Evolutionary conservation across 2,329 filamentous ascomycete species (phyloP).

Genomic region (Acrocalymma vagum): DNA sequence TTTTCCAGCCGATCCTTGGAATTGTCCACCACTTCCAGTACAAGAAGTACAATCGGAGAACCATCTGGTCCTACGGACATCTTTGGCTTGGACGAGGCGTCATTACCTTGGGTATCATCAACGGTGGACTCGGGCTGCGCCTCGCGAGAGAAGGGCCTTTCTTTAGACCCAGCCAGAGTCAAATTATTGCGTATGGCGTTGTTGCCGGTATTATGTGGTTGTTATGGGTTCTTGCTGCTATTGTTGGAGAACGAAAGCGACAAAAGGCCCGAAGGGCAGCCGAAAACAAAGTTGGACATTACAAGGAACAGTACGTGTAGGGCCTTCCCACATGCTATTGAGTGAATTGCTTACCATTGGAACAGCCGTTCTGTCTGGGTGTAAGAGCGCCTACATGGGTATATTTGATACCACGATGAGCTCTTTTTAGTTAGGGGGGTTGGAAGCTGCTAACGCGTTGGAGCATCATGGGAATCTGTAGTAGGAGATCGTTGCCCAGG

Average conservation of each 20-base stretch:
- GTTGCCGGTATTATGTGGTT: slow-evolving; percentile 46
- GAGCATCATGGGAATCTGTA: too few species aligned
- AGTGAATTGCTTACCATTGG: too few species aligned
- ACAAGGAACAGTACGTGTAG: too few species aligned
- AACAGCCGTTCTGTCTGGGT: too few species aligned
- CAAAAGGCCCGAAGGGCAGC: slow-evolving; percentile 16
- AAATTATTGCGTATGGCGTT: slow-evolving; percentile 43
- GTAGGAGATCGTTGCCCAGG: too few species aligned
- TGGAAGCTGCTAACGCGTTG: too few species aligned
- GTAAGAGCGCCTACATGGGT: too few species aligned
- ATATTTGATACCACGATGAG: too few species aligned
- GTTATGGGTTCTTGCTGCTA: slow-evolving; percentile 34
- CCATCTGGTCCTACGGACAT: slow-evolving; percentile 58
- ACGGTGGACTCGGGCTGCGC: slow-evolving; percentile 62
- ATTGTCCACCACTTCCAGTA: slow-evolving; percentile 61
- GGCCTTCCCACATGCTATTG: too few species aligned
- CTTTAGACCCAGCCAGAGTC: slow-evolving; percentile 30
- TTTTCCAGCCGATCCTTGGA: slow-evolving; percentile 64
- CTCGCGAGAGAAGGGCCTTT: slow-evolving; percentile 36
- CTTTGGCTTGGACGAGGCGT: slow-evolving; percentile 63
- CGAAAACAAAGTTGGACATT: too few species aligned
- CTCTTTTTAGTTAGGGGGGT: too few species aligned
- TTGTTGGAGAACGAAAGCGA: slow-evolving; percentile 38
- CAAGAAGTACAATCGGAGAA: slow-evolving; percentile 54
- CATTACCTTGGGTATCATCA: slow-evolving; percentile 62